Evolutionary conservation across 2,329 filamentous ascomycete genomes (phyloP).

Genomic region (Penicillium griseofulvum): DNA sequence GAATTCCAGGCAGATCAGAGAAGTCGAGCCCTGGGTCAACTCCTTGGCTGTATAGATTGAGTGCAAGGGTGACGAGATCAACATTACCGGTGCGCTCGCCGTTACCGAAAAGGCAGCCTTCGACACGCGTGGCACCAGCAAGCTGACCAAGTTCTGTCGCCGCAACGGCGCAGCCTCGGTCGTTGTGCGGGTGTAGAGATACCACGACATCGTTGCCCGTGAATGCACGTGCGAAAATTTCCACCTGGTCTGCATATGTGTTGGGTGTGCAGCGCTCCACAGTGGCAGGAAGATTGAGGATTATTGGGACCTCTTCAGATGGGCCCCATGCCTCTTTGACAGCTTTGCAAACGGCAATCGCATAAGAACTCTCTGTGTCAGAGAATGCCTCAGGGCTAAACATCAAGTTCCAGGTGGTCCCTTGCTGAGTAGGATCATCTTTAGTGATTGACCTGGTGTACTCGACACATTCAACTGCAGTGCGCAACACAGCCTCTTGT

Average conservation of each 20-base stretch:
- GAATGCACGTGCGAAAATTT: slow-evolving; percentile 62
- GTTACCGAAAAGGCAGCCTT: slow-evolving; percentile 87
- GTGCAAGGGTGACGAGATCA: slow-evolving; percentile 79
- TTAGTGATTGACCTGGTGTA: neutral
- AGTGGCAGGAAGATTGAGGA: neutral
- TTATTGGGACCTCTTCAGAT: neutral
- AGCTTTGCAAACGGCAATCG: neutral
- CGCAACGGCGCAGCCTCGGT: slow-evolving; percentile 83
- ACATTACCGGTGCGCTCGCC: slow-evolving; percentile 92
- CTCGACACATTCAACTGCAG: neutral
- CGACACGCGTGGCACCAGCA: slow-evolving; percentile 86
- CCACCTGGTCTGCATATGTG: slow-evolving; percentile 31
- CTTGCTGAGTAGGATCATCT: neutral
- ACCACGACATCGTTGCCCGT: slow-evolving; percentile 44
- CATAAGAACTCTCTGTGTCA: neutral
- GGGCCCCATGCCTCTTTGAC: neutral
- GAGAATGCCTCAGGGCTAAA: neutral
- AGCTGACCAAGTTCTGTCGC: slow-evolving; percentile 87
- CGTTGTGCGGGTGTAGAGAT: slow-evolving; percentile 86
- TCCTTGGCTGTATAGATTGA: slow-evolving; percentile 91
- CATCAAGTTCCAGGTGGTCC: neutral
- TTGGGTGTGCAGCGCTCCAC: slow-evolving; percentile 18
- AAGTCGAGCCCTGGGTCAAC: slow-evolving; percentile 80
- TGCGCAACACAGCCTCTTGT: neutral
- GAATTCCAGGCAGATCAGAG: slow-evolving; percentile 75